phyloP scores from a whole-genome alignment of 345 rosid species.

The Populus euphratica region DNA sequence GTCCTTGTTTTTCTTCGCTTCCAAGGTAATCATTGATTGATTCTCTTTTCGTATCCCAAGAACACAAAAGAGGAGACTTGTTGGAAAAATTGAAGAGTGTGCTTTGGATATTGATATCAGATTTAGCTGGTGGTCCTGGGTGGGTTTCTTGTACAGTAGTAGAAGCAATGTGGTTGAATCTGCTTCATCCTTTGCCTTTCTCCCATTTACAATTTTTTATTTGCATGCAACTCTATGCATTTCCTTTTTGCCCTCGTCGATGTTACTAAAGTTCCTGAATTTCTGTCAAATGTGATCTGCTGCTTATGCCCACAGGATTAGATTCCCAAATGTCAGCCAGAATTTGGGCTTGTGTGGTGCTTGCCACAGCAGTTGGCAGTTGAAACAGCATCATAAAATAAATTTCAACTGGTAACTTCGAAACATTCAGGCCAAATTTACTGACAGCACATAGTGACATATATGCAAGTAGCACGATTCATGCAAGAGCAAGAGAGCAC shows the following conservation, averaged over 20 bases:
- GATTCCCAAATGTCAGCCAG: neutral
- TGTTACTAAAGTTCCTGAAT: neutral
- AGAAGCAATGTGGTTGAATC: conserved; percentile 33
- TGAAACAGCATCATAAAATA: neutral
- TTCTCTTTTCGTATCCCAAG: conserved; percentile 23
- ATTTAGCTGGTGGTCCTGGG: conserved; percentile 16
- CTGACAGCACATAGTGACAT: neutral
- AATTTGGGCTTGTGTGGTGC: neutral
- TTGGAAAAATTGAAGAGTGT: conserved; percentile 1
- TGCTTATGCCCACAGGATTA: neutral
- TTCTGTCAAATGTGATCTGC: neutral
- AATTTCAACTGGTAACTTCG: neutral
- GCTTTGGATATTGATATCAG: conserved; percentile 11
- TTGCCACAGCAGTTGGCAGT: neutral
- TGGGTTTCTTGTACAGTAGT: conserved; percentile 54
- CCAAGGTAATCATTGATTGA: conserved; percentile 16
- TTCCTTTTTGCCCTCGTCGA: neutral
- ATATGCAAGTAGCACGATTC: neutral
- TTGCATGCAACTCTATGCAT: neutral
- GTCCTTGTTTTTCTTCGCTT: conserved; percentile 1
- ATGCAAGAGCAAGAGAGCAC: neutral
- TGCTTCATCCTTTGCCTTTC: neutral
- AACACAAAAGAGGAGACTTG: neutral
- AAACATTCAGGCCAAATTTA: neutral
- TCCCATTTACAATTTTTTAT: neutral